Base-by-base conservation (phyloP, 1,284 basidiomycete species). In the Ganoderma meredithae region DNA sequence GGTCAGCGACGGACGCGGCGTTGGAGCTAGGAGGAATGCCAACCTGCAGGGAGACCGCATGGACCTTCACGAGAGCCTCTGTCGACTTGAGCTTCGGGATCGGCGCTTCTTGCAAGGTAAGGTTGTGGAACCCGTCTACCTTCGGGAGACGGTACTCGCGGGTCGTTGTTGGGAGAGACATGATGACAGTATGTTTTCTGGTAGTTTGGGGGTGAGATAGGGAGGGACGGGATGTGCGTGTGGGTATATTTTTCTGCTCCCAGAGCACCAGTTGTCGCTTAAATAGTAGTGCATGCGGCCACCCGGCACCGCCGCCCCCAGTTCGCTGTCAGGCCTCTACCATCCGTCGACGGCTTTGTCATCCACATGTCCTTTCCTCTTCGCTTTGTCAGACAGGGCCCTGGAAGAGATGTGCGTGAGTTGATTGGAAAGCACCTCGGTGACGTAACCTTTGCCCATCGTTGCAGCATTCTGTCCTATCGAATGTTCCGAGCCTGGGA, bases 51-150 rank as follows among this genome's bases (percentile, higher is more conserved):
- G 86, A 87, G 9, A 87, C 85, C 5, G 86, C 83, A 67, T 85
- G 83, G 31, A 86, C 78, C 71, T 83, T 85, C 67, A 86, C 81
- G 43, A 85, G 79, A 6, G 85, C 86, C 70, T 86, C 82, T n/a
- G 74, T 78, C 0, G 81, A 76, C 60, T 77, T 79, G 1, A 81
- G 81, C 33, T 77, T 64, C 1, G 76, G 75, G 22, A 86, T 70
- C 7, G 78, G 69, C 1, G 69, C 72, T 47, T 80, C 77, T 56
- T 69, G 69, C 39, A 84, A 67, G 22, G 72, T 77, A 17, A 85
- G 77, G 68, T 81, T 76, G 40, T 77, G 70, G 67, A 75, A 71
- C 7, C 75, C 76, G 17, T 79, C 74, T 25, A 70, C 76, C 70
- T 71, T 76, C 33, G 76, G 75, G 25, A 75, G 74, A 49, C 73